phyloP scores from a whole-genome alignment of 768 basidiomycete species.

The Rhodotorula kratochvilovae region DNA sequence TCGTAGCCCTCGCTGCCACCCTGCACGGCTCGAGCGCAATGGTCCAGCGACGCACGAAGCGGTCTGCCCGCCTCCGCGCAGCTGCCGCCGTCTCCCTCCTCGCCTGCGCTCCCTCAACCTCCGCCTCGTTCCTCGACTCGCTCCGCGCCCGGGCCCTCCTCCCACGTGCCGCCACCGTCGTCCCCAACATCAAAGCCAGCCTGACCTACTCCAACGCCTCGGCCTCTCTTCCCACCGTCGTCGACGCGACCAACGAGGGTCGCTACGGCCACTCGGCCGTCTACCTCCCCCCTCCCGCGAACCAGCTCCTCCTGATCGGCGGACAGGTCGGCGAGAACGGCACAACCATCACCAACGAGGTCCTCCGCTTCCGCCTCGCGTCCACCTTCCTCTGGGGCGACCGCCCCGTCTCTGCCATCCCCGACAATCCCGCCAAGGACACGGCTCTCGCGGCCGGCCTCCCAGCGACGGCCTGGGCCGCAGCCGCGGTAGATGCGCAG shows the following conservation, averaged over 20 bases:
- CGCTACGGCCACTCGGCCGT: conserved; percentile 39
- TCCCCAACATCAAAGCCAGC: background rate
- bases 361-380: conserved; percentile 34
- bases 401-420: conserved; percentile 22
- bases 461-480: conserved; percentile 28
- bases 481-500: background rate
- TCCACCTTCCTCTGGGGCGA: conserved; percentile 23
- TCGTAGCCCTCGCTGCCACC: too few relatives aligned
- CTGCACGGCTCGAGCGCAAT: background rate
- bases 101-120: background rate
- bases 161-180: background rate
- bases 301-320: conserved; percentile 34
- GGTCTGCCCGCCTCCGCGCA: background rate
- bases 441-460: background rate
- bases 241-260: background rate
- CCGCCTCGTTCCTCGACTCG: conserved; percentile 7
- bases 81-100: background rate
- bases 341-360: conserved; percentile 24
- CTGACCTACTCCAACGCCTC: background rate
- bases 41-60: background rate
- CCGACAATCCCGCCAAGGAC: conserved; percentile 21
- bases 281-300: conserved; percentile 16
- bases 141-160: background rate
- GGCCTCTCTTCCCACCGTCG: background rate
- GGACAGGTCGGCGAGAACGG: conserved; percentile 23